These are phyloP conservation scores for Stephania yunnanensis DNA, from an alignment of 164 flowering plant genomes.

Conservation along the genomic window DNA sequence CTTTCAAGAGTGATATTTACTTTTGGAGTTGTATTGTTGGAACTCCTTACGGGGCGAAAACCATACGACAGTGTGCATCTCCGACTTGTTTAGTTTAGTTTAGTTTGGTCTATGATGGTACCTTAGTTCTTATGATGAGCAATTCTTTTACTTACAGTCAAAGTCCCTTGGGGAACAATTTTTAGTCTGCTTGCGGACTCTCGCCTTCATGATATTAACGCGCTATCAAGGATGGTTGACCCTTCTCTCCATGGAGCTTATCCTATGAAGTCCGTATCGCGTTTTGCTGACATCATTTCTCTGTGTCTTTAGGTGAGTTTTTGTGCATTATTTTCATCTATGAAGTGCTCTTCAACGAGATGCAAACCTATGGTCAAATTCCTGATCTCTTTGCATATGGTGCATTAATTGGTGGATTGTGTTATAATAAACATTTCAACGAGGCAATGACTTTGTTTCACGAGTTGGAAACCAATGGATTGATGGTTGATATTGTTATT, in stretches of 20 bases:
- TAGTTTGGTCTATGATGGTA: neutral
- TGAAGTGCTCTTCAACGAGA: too few relatives aligned
- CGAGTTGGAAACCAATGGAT: too few relatives aligned
- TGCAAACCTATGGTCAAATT: too few relatives aligned
- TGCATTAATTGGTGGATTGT: too few relatives aligned
- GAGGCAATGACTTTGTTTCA: too few relatives aligned
- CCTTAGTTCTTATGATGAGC: neutral
- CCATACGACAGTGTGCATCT: slow-evolving; percentile 66
- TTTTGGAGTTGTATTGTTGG: slow-evolving; percentile 96
- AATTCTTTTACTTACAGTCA: slow-evolving; percentile 21
- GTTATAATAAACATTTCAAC: too few relatives aligned
- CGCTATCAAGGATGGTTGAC: slow-evolving; percentile 88
- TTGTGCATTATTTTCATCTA: neutral
- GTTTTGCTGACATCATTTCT: slow-evolving; percentile 82
- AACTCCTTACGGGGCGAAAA: slow-evolving; percentile 85
- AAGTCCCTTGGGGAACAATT: slow-evolving; percentile 69
- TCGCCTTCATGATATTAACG: slow-evolving; percentile 93
- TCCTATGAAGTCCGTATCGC: slow-evolving; percentile 79
- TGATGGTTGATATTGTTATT: too few relatives aligned
- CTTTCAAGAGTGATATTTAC: slow-evolving; percentile 79
- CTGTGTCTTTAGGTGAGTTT: slow-evolving; percentile 75
- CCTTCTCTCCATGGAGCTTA: slow-evolving; percentile 70
- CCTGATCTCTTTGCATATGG: too few relatives aligned
- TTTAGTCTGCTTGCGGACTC: slow-evolving; percentile 80
- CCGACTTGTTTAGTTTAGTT: neutral